Conservation (phyloP, 148 eudicot genomes). For the Euryodendron excelsum region DNA sequence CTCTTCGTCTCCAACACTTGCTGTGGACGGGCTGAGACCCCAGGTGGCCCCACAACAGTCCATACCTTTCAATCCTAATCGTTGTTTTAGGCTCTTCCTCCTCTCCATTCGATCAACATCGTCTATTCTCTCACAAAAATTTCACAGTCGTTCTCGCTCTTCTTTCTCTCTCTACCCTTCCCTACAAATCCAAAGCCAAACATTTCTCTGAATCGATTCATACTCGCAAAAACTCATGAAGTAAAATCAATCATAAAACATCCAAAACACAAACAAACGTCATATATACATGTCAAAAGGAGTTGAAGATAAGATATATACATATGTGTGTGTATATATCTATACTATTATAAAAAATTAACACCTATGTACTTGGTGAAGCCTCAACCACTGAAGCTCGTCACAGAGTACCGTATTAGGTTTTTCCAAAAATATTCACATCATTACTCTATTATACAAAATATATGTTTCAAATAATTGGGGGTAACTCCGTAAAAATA, state of each 20-base stretch:
- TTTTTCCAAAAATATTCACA: no score
- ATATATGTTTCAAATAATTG: no score
- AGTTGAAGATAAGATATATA: no score
- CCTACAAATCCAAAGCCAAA: conserved; percentile 33
- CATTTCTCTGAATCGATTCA: conserved; percentile 30
- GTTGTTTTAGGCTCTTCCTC: conserved; percentile 45
- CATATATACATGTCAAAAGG: no score
- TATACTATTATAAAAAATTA: no score
- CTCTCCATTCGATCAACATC: conserved; percentile 40
- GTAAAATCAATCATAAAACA: neutral
- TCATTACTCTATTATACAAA: no score
- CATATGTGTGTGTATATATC: no score
- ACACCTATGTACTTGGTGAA: no score
- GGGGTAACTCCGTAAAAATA: no score
- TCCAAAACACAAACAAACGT: no score
- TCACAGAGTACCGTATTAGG: no score
- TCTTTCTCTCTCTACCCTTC: conserved; percentile 13
- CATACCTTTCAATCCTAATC: conserved; percentile 48
- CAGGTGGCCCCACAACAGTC: conserved; percentile 56
- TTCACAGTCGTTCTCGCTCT: conserved; percentile 49
- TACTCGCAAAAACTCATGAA: neutral
- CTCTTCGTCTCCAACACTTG: conserved; percentile 10
- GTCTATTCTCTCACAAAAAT: conserved; percentile 59
- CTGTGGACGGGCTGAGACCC: conserved; percentile 22
- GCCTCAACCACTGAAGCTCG: no score